Percentiles rank a stretch among this genome's conserved stretches.
These are phyloP conservation scores for Lactarius tabidus DNA, from an alignment of 768 basidiomycete species.

Conservation along the genomic window DNA sequence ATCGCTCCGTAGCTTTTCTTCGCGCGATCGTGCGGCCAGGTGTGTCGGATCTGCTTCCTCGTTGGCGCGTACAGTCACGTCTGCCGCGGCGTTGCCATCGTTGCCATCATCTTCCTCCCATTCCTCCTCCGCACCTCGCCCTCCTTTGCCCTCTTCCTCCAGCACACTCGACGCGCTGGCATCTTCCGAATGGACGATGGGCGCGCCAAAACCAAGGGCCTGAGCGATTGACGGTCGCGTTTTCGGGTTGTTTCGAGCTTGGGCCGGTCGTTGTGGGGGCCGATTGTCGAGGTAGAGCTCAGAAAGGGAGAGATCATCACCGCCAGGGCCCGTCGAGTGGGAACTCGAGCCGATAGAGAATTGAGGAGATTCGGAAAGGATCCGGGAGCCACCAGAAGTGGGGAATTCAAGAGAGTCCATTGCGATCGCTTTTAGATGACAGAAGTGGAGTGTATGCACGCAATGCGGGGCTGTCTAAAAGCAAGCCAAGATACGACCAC, in stretches of 20 bases:
- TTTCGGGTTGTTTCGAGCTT: constrained; percentile 2
- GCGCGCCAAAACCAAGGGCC: constrained; percentile 16
- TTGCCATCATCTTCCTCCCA: constrained; percentile 17
- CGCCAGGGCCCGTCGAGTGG: constrained; percentile 39
- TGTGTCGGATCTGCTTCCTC: constrained; percentile 24
- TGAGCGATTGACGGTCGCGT: constrained; percentile 15
- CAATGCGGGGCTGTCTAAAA: too few species aligned
- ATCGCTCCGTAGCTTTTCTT: constrained; percentile 74
- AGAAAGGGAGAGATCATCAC: constrained; percentile 48
- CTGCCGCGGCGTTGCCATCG: constrained; percentile 15
- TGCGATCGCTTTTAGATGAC: background rate
- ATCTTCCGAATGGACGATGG: background rate
- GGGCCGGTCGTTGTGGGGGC: constrained; percentile 27
- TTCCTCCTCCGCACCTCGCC: constrained; percentile 21
- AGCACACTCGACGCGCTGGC: background rate
- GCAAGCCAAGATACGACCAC: too few species aligned
- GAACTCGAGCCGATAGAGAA: constrained; percentile 32
- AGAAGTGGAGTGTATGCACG: too few species aligned
- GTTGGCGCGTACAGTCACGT: constrained; percentile 30
- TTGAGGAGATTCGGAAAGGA: constrained; percentile 47
- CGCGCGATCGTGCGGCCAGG: constrained; percentile 40
- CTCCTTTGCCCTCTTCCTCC: constrained; percentile 25
- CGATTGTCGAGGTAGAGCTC: constrained; percentile 48
- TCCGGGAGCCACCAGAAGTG: constrained; percentile 8
- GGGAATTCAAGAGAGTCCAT: constrained; percentile 34